Percentiles rank a stretch among this genome's conserved stretches.
phyloP scores from a whole-genome alignment of 805 yeast genomes.

The Yamadazyma takamatsuzukensis region DNA sequence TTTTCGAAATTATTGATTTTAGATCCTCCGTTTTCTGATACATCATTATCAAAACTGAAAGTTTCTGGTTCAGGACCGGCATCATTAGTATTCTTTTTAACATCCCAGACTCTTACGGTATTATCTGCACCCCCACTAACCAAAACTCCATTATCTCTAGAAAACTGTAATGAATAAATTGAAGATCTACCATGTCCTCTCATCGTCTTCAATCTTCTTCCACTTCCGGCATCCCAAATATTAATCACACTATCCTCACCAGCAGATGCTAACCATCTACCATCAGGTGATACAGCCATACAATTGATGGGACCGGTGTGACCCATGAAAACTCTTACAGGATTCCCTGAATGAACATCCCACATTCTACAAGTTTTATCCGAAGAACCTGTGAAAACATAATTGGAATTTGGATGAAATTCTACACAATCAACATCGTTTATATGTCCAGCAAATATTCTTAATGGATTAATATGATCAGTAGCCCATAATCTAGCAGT shows the following conservation, averaged over 20 bases:
- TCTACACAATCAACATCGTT: conserved; percentile 93
- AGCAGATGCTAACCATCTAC: conserved; percentile 92
- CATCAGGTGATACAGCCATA: conserved; percentile 91
- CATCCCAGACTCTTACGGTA: conserved; percentile 95
- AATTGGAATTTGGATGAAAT: conserved; percentile 95
- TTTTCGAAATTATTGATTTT: conserved; percentile 17
- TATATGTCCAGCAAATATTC: conserved; percentile 96
- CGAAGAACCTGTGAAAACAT: conserved; percentile 90
- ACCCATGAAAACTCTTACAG: conserved; percentile 89
- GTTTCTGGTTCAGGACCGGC: conserved; percentile 77
- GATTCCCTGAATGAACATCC: conserved; percentile 87
- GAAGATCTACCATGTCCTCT: conserved; percentile 90
- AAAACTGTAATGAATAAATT: conserved; percentile 78
- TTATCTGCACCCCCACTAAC: conserved; percentile 92
- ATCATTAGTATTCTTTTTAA: conserved; percentile 78
- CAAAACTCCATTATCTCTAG: conserved; percentile 82
- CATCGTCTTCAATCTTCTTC: conserved; percentile 85
- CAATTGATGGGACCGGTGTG: conserved; percentile 87
- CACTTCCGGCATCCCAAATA: conserved; percentile 93
- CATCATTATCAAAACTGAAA: conserved; percentile 24
- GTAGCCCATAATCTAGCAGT: conserved; percentile 98
- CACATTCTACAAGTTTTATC: conserved; percentile 98
- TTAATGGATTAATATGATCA: conserved; percentile 92
- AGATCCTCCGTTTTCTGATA: conserved; percentile 4
- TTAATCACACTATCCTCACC: conserved; percentile 89